Conservation (phyloP, 306 rosid genomes). For the Cercis canadensis region DNA sequence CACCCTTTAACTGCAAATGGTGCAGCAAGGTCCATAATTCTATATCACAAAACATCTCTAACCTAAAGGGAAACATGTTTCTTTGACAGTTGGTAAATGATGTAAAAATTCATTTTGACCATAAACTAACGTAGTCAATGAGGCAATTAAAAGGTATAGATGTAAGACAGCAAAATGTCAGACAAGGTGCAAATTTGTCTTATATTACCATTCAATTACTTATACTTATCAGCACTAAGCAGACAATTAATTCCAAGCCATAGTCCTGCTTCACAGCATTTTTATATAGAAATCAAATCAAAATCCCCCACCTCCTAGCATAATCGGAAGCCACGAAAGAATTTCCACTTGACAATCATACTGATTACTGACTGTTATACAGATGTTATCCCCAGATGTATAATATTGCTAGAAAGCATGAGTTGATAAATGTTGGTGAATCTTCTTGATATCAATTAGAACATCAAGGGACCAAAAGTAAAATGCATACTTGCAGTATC, state of each 20-base stretch:
- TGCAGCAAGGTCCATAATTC: background rate
- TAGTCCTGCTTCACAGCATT: background rate
- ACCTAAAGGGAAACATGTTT: background rate
- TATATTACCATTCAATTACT: conserved; percentile 15
- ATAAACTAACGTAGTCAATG: conserved; percentile 2
- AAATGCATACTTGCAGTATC: background rate
- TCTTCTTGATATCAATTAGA: background rate
- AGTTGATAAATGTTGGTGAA: background rate
- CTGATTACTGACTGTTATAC: background rate
- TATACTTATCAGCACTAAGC: conserved; percentile 19
- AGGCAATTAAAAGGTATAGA: background rate
- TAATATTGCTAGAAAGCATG: background rate
- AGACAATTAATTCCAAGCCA: conserved; percentile 18
- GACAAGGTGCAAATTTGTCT: background rate
- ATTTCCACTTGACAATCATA: conserved; percentile 17
- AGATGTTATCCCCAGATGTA: conserved; percentile 1
- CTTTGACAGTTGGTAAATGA: conserved; percentile 18
- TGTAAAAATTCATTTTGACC: conserved; percentile 1
- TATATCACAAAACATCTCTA: background rate
- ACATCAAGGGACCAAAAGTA: conserved; percentile 8
- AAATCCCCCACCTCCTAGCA: background rate
- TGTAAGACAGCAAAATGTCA: conserved; percentile 18
- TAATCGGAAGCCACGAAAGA: background rate
- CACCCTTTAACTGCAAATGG: background rate
- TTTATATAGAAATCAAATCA: background rate